phyloP scores from a whole-genome alignment of 257 asterid species.

The Solanum sejunctum region DNA sequence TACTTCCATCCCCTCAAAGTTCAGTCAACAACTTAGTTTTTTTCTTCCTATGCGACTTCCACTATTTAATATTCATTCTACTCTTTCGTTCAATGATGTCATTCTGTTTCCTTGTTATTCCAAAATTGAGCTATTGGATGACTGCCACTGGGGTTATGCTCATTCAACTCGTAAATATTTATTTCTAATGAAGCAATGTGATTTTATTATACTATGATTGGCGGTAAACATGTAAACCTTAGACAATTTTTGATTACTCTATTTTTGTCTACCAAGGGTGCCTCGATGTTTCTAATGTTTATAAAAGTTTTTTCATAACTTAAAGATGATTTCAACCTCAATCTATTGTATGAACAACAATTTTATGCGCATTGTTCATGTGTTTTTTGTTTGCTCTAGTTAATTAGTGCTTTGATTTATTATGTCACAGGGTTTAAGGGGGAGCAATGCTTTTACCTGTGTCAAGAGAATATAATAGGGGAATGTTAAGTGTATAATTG shows the following conservation, averaged over 20 bases:
- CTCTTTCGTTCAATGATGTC: conserved; percentile 11
- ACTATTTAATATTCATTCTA: neutral
- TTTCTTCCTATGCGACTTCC: conserved; percentile 2
- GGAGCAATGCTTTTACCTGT: neutral
- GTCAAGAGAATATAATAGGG: too few relatives aligned
- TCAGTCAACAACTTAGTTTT: neutral
- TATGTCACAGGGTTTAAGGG: conserved; percentile 3
- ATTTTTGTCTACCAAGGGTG: neutral
- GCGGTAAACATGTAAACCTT: neutral
- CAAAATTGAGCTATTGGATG: conserved; percentile 5
- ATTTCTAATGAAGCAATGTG: neutral
- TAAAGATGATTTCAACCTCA: neutral
- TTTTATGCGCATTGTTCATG: neutral
- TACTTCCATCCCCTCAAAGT: neutral
- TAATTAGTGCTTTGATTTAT: neutral
- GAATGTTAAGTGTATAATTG: too few relatives aligned
- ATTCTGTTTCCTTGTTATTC: neutral
- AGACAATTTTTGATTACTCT: neutral
- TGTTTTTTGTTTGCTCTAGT: neutral
- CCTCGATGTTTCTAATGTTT: neutral
- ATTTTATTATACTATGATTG: neutral
- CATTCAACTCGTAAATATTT: neutral
- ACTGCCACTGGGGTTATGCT: conserved; percentile 20
- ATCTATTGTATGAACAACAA: neutral
- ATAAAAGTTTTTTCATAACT: neutral